A percentile compares a stretch with the other conserved stretches of the same genome.
These are phyloP conservation scores for Nemania bipapillata DNA, from an alignment of 2,329 filamentous ascomycete species.

Conservation along the genomic window DNA sequence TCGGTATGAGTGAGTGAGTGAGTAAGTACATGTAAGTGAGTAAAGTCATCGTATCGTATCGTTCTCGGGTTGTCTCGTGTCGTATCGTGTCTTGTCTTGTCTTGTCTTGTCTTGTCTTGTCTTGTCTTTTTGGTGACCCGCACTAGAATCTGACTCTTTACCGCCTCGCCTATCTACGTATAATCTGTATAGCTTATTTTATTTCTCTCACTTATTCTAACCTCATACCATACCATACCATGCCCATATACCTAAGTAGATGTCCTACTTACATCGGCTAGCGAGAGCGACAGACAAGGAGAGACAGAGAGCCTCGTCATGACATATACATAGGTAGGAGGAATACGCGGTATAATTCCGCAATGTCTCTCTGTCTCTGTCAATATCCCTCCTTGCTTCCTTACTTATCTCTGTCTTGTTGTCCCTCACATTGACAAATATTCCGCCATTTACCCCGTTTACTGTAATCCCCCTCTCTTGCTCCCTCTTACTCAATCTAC, in stretches of 20 bases:
- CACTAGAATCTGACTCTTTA: not conserved
- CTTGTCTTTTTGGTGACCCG: not conserved
- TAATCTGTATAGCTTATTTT: not conserved
- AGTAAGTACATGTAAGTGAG: no score
- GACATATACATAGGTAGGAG: not conserved
- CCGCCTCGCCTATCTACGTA: not conserved
- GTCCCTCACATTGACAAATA: constrained; percentile 5
- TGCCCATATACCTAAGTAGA: not conserved
- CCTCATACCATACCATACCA: no score
- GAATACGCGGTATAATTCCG: not conserved
- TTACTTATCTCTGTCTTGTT: not conserved
- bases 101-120: no score
- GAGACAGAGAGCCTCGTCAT: not conserved
- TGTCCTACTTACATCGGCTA: not conserved
- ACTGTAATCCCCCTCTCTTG: not conserved
- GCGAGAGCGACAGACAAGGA: not conserved
- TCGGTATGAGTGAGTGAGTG: not conserved
- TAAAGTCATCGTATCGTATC: no score
- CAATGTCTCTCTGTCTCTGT: not conserved
- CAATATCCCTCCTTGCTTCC: no score
- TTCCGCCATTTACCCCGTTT: not conserved
- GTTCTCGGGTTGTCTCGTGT: no score
- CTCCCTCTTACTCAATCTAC: not conserved
- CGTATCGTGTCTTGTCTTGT: no score
- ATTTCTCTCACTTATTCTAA: not conserved